A percentile compares a stretch with the other conserved stretches of the same genome.
Conservation (phyloP, 306 rosid genomes). For the Begonia fuchsioides region DNA sequence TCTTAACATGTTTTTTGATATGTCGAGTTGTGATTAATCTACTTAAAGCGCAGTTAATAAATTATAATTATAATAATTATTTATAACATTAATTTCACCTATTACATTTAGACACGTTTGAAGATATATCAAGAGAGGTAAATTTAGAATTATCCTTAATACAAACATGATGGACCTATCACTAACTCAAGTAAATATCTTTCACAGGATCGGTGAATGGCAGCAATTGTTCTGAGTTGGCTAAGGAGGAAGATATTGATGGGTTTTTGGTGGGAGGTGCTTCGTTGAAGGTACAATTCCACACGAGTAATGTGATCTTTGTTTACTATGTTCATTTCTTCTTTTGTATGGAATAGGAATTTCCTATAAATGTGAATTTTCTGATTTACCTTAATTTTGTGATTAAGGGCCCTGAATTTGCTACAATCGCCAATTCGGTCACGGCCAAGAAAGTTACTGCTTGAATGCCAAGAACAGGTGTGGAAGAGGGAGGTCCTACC, state of each 20-base stretch:
- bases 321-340: neutral
- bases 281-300: slow-evolving; percentile 60
- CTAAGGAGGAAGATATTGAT: slow-evolving; percentile 91
- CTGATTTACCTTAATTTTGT: slow-evolving; percentile 1
- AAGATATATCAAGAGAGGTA: no score
- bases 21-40: no score
- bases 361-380: neutral
- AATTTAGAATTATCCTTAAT: no score
- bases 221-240: slow-evolving; percentile 77
- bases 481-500: no score
- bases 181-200: neutral
- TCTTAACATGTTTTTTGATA: no score
- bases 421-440: slow-evolving; percentile 68
- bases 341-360: neutral
- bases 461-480: slow-evolving; percentile 10
- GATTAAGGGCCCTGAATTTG: slow-evolving; percentile 89
- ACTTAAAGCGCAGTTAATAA: no score
- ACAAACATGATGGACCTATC: neutral
- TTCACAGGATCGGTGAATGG: slow-evolving; percentile 88
- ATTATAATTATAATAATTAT: no score
- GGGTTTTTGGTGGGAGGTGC: slow-evolving; percentile 99
- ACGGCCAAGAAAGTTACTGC: slow-evolving; percentile 91
- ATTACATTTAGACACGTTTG: no score
- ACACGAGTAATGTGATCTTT: neutral
- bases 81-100: no score